phyloP scores from a whole-genome alignment of 768 basidiomycete species.

The Gymnopilus dilepis region DNA sequence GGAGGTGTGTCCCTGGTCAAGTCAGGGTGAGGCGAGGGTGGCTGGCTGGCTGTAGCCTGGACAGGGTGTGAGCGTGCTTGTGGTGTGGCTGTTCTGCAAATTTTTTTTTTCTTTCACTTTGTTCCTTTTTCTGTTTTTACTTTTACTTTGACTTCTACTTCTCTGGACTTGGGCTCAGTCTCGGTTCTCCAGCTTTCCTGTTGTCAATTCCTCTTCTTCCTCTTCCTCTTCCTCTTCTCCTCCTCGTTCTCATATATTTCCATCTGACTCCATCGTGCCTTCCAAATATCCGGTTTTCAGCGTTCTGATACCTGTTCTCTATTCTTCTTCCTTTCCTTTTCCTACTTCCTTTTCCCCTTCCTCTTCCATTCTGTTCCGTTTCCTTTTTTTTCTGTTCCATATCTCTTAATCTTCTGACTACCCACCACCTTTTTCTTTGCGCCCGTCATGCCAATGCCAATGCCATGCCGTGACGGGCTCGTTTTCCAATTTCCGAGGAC shows the following conservation, averaged over 20 bases:
- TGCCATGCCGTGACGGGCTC: background rate
- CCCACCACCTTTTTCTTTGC: background rate
- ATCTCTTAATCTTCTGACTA: background rate
- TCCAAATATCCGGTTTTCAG: conserved; percentile 5
- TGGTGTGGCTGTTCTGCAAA: too few relatives aligned
- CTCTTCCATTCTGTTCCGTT: background rate
- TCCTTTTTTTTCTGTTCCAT: background rate
- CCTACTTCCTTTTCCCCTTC: background rate
- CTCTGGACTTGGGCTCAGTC: conserved; percentile 1
- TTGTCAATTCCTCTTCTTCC: background rate
- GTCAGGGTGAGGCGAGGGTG: background rate
- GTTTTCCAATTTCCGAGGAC: background rate
- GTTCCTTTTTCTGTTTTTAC: background rate
- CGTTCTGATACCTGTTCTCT: conserved; percentile 9
- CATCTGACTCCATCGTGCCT: conserved; percentile 6
- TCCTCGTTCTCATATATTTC: conserved; percentile 7
- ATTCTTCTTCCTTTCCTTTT: background rate
- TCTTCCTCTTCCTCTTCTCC: background rate
- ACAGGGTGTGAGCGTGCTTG: too few relatives aligned
- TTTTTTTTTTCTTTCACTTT: too few relatives aligned
- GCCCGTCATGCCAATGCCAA: background rate
- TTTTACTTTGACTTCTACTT: background rate
- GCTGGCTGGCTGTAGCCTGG: too few relatives aligned
- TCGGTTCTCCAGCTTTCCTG: background rate
- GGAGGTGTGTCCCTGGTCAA: background rate